Evolutionary conservation across 768 basidiomycete species (phyloP), one percentile per base, ranked within the genome.

Genomic region (Tremella fuciformis): DNA sequence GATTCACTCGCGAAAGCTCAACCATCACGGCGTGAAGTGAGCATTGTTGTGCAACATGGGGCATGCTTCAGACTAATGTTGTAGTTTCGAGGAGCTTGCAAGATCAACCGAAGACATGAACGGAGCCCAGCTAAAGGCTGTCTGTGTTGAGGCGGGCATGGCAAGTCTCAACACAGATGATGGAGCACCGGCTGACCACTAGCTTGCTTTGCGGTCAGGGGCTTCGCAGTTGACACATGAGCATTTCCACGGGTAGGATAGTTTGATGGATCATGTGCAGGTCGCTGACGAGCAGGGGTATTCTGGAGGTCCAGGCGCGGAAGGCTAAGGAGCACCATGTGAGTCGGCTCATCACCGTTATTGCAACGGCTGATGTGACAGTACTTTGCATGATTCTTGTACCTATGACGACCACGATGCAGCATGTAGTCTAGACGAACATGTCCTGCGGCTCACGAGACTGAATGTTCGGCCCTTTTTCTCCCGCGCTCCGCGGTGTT

Each of bases 141-240:
- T 96, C 2, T 98, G 94, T 78, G 96, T 99, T 0, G 96, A 99
- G 79, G 96, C 96, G 40, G 96, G 96, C 58, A 99, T 99, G 96
- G 96, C 98, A 71, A 90, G 94, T 7, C 44, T 29, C 6, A 13
- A 3, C 24, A 34, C 22, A 34, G 29, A 24, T 13, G 21, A 26
- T 29, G 29, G 51, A 18, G n/a, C 13, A 40, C 42, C 51, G 53
- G 47, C 44, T 13, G 24, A 9, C 1, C 22, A 16, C 8, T 29
- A 73, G 71, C 58, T 73, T 16, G 71, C 71, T 2, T 79, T 98
- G 40, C 81, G 96, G 65, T 93, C 97, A 78, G 93, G 93, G 26
- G 90, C 91, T 15, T 85, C 85, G 15, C 87, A 87, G 76, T 78
- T 97, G 57, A 85, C 83, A 25, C 94, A 98, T 67, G 96, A 99